A percentile compares a stretch with the other conserved stretches of the same genome.
Evolutionary conservation across 352 stramenopile genomes (phyloP).

Genomic region (Pythium brassicae): DNA sequence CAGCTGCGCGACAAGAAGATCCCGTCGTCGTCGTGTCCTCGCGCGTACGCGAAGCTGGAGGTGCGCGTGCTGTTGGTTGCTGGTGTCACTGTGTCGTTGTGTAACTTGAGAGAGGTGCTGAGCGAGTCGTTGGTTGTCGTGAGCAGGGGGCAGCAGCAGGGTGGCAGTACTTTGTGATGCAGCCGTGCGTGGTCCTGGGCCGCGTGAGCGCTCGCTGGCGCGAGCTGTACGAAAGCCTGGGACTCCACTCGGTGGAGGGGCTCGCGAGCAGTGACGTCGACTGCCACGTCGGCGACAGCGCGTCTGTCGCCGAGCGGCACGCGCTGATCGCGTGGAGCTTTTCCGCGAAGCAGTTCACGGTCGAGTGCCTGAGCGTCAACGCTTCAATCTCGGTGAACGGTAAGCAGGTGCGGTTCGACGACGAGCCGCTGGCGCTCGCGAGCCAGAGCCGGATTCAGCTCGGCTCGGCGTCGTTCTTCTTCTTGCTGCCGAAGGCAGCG

Average conservation of each 20-base stretch:
- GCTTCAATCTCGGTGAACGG: constrained; percentile 69
- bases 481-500: constrained; percentile 54
- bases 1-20: constrained; percentile 30
- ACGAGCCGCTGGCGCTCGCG: constrained; percentile 31
- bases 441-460: constrained; percentile 66
- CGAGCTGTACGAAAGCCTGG: constrained; percentile 54
- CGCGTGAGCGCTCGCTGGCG: constrained; percentile 48
- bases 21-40: constrained; percentile 19
- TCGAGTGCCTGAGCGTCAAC: constrained; percentile 59
- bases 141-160: background rate
- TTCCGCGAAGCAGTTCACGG: constrained; percentile 37
- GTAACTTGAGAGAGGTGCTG: constrained; percentile 21
- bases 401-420: constrained; percentile 39
- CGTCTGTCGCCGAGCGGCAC: constrained; percentile 48
- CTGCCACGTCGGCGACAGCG: constrained; percentile 72
- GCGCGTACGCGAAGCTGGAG: constrained; percentile 76
- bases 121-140: background rate
- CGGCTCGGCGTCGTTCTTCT: constrained; percentile 65
- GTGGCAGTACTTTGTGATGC: constrained; percentile 71
- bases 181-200: constrained; percentile 60
- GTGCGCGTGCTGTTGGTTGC: constrained; percentile 20
- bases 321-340: constrained; percentile 70
- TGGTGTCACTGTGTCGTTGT: constrained; percentile 1
- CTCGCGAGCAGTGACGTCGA: constrained; percentile 48
- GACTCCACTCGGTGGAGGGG: constrained; percentile 37